Evolutionary conservation across 345 rosid genomes (phyloP), one percentile per base, ranked within the genome.

Genomic region (Cardamine chenopodiifolia): DNA sequence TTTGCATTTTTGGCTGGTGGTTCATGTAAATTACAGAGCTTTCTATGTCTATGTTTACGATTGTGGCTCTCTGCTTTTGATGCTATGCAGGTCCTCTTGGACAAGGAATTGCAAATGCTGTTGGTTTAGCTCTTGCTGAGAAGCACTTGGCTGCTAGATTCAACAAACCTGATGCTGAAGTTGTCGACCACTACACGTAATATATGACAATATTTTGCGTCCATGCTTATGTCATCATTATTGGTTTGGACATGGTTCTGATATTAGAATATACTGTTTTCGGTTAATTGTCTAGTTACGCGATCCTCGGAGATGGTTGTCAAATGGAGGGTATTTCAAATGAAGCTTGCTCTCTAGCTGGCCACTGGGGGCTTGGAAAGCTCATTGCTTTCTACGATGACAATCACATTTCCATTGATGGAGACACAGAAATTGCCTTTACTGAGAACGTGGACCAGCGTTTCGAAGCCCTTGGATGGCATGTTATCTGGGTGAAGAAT

Each of bases 391-490:
- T 96, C 68, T 96, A 96, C 14, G 99, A 96, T 82, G 99, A 96
- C 84, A 92, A 96, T 83, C 99, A 92, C 85, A 96, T 96, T 69
- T 96, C 99, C 42, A 96, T 92, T 50, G 99, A 96, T 73, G 99
- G 99, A 77, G 90, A 92, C 81, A 96, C 99, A 0, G 97, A 90
- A 11, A 96, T 96, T 72, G 99, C 99, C 13, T 96, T 96, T 72
- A 96, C 99, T 1, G 99, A 96, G 90, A 76, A 48, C 23, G 99
- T 90, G 14, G 96, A 83, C 39, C 62, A 58, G 59, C 96, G 99
- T 68, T 96, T 90, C 17, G 99, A 96, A 87, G 98, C 84, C 50
- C 99, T 92, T 67, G 99, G 99, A 31, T 96, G 99, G 99, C 98
- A 96, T 70, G 98, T 96, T 48, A 92, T 96, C 74, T 90, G 97